Base-by-base conservation (phyloP, 1,284 basidiomycete species). In the Somion occarium region DNA sequence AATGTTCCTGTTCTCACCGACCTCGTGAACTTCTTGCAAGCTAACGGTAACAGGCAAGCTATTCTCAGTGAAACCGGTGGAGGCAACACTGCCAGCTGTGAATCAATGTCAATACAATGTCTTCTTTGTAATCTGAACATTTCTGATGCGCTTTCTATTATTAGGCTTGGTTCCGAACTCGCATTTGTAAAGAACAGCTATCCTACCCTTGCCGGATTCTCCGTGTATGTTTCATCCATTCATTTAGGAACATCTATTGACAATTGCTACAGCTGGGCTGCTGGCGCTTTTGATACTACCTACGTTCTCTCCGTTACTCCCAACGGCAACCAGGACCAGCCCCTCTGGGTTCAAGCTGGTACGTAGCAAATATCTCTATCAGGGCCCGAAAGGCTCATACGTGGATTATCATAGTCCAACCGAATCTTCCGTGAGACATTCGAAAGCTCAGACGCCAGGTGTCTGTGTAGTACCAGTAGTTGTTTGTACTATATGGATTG, bases 21-120 rank as follows among this genome's bases (percentile, higher is more conserved):
- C 13, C 71, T 82, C 19, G 71, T 74, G 34, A 58, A 58, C 38
- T 82, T 73, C 69, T 67, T 83, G 37, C 60, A 75, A 53, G 46
- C 61, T 13, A 76, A 77, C 56, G 77, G 76, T 24, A 72, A 74
- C 60, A 72, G 80, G 42, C 76, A 80, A 60, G 80, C 79, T 2
- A 67, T 83, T 57, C 66, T 81, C 24, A 75, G 73, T 51, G 81
- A 83, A 66, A 80, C 79, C 26, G 80, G 81, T 27, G 80, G 78
- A 47, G 79, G 78, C 53, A 77, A 78, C 54, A 78, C 76, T 19
- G 58, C 69, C 3, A 76, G 73, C 56, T 79, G 76, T 65, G 70
- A 76, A 57, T 69, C 67, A 18, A 56, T 68, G 72, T 75, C 59
- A 44, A 54, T 38, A 37, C 30, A 34, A 34, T 7, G 67, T 53